A percentile compares a stretch with the other conserved stretches of the same genome.
Evolutionary conservation across 306 rosid genomes (phyloP).

Genomic region (Citrullus mucosospermus): DNA sequence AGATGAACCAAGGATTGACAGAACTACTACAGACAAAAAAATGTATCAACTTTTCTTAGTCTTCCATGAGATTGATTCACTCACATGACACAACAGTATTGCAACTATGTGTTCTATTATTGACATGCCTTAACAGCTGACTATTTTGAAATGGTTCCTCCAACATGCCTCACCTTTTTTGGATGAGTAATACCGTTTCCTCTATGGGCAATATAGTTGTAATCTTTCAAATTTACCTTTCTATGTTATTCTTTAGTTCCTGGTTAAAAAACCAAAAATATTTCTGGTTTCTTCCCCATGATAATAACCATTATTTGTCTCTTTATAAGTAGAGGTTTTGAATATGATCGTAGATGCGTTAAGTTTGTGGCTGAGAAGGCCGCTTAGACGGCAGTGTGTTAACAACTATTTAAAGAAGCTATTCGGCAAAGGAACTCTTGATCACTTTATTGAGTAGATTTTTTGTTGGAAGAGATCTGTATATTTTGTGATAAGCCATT

Average conservation of each 20-base stretch:
- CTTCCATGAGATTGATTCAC: background rate
- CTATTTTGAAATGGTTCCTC: background rate
- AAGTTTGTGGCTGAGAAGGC: background rate
- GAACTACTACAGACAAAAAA: background rate
- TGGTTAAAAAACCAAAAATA: background rate
- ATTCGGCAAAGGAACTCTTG: background rate
- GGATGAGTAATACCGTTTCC: background rate
- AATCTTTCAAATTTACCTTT: background rate
- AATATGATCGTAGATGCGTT: background rate
- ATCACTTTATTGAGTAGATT: background rate
- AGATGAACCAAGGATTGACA: background rate
- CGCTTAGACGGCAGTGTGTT: background rate
- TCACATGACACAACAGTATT: background rate
- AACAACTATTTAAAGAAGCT: background rate
- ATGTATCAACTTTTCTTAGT: background rate
- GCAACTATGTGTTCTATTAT: background rate
- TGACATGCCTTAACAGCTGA: background rate
- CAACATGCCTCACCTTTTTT: background rate
- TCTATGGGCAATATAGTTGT: background rate
- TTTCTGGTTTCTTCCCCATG: background rate
- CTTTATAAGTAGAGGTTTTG: background rate
- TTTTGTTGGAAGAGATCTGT: background rate
- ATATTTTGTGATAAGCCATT: background rate
- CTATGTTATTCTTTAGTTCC: background rate
- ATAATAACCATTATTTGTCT: background rate